Evolutionary conservation across 139 green algal genomes (phyloP), one percentile per base, ranked within the genome.

Genomic region (Closterium sp.): DNA sequence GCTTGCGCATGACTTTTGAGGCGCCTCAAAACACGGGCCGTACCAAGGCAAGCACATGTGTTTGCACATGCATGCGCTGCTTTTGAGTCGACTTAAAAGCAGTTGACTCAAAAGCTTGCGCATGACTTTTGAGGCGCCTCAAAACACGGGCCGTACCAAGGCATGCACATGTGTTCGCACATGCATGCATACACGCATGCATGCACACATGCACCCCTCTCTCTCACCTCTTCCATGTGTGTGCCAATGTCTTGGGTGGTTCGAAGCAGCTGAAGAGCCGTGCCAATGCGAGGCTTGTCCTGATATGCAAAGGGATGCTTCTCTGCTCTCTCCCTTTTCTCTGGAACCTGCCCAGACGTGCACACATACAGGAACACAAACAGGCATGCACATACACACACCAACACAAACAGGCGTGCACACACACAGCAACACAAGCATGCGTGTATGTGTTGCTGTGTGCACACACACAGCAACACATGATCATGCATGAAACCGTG

Each of bases 201-300:
- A 79, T 79, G 62, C 62, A 79, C 17, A 79, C 62, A 27, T 27
- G 17, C 62, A 24, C 19, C 62, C 19, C 62, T 5, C 29, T 5
- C 62, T 27, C 62, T 4, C 29, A 94, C 45, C n/a, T 94, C 91
- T 13, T 93, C 62, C 89, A 94, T 89, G 70, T 93, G 31, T 1
- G 17, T 7, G n/a, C n/a, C 70, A 21, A 94, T 94, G 45, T 93
- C 62, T 19, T 38, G 21, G 10, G 88, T 94, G 70, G 29, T 28
- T 2, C 32, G 13, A 1, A 94, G 88, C 62, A 94, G 84, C 91
- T 93, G 88, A 9, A 94, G 31, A 1, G 91, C 62, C 19, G 86
- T 92, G 28, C n/a, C 62, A 0, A 94, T 31, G 30, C 91, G 91
- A 27, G 91, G 91, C 42, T 92, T 94, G 24, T 29, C 88, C 45